A percentile compares a stretch with the other conserved stretches of the same genome.
These are phyloP conservation scores for Alopecurus myosuroides DNA, from an alignment of 176 grass and related monocot genomes.

Conservation along the genomic window DNA sequence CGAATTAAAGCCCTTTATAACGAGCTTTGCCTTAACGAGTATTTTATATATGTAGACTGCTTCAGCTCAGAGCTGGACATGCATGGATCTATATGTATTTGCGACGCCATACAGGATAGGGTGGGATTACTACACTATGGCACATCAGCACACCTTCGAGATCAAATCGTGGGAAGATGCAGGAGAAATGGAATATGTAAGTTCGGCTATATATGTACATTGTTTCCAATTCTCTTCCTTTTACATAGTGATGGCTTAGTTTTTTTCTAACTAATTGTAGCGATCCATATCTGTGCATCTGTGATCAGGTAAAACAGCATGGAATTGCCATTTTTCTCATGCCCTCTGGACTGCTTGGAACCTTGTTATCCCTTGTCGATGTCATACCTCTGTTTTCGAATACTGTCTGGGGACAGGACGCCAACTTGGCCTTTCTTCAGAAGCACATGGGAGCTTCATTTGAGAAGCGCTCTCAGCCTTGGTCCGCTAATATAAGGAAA, in stretches of 20 bases:
- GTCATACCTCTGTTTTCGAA: slow-evolving; percentile 90
- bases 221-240: not conserved
- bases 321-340: slow-evolving; percentile 90
- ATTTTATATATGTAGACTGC: slow-evolving; percentile 48
- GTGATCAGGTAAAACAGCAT: slow-evolving; percentile 84
- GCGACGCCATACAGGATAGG: slow-evolving; percentile 87
- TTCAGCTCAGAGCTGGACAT: slow-evolving; percentile 83
- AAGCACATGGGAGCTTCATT: slow-evolving; percentile 91
- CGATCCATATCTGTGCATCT: not conserved
- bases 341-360: slow-evolving; percentile 93
- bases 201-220: not conserved
- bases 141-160: slow-evolving; percentile 63
- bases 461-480: slow-evolving; percentile 56
- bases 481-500: slow-evolving; percentile 52
- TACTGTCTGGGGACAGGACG: slow-evolving; percentile 81
- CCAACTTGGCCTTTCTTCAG: slow-evolving; percentile 81
- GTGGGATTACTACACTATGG: slow-evolving; percentile 82
- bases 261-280: not conserved
- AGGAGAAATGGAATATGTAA: slow-evolving; percentile 59
- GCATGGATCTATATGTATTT: slow-evolving; percentile 97
- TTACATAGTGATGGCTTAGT: not conserved
- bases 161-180: slow-evolving; percentile 88
- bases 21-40: not conserved
- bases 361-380: slow-evolving; percentile 74
- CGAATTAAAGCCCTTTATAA: not conserved